Percentiles rank a stretch among this genome's conserved stretches.
Conservation (phyloP, 371 early-diverging fungal genomes). For the Mortierella sp. region DNA sequence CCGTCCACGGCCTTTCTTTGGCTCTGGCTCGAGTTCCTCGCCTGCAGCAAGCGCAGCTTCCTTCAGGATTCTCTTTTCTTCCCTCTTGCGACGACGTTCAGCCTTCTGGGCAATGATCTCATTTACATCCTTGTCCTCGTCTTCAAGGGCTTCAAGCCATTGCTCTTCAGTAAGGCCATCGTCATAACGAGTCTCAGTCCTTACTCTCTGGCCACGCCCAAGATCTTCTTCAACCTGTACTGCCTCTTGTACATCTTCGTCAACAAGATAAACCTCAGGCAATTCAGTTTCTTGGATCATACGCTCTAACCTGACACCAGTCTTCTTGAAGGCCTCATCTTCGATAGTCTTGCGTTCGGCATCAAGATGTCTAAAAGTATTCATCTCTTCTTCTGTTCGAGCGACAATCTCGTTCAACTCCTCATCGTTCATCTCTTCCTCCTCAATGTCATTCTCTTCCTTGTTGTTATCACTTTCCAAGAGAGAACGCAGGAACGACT, state of each 20-base stretch:
- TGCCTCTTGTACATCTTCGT: conserved; percentile 61
- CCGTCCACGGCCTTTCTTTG: conserved; percentile 38
- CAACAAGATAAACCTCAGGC: conserved; percentile 84
- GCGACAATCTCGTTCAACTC: conserved; percentile 90
- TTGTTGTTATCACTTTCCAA: conserved; percentile 80
- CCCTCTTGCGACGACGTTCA: conserved; percentile 60
- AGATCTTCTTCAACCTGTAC: conserved; percentile 66
- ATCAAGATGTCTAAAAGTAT: conserved; percentile 81
- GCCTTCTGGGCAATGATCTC: conserved; percentile 71
- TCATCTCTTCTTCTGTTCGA: conserved; percentile 81
- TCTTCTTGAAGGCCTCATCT: conserved; percentile 21
- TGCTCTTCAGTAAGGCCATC: conserved; percentile 96
- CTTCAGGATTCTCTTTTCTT: conserved; percentile 33
- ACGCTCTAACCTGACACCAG: conserved; percentile 74
- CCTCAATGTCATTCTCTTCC: conserved; percentile 79
- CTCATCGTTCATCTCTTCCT: conserved; percentile 85
- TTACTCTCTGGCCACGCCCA: conserved; percentile 80
- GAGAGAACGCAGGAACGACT: conserved; percentile 87
- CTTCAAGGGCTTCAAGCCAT: conserved; percentile 82
- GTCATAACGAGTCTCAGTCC: conserved; percentile 84
- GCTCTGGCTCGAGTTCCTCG: conserved; percentile 36
- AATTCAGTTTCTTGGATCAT: conserved; percentile 89
- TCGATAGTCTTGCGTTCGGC: conserved; percentile 68
- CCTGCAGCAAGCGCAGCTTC: conserved; percentile 22
- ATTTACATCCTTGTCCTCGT: conserved; percentile 72